Percentiles rank a stretch among this genome's conserved stretches.
Evolutionary conservation across 345 rosid species (phyloP).

Genomic region (Abelmoschus esculentus): DNA sequence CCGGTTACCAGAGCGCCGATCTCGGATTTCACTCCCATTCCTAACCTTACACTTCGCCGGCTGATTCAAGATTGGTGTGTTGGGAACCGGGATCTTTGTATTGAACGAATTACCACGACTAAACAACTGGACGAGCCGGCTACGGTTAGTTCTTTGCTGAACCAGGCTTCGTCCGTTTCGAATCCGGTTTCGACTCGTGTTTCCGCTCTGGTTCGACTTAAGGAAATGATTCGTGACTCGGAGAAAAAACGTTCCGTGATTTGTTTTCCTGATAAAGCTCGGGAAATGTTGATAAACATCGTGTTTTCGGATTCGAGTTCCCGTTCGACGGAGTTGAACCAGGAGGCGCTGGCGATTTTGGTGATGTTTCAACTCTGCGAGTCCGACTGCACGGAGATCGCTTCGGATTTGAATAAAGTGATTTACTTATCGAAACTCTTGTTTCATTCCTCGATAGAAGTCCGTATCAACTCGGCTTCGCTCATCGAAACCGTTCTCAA

Average conservation of each 20-base stretch:
- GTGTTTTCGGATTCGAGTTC: slow-evolving; percentile 34
- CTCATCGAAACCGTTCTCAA: background rate
- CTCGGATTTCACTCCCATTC: background rate
- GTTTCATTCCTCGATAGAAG: background rate
- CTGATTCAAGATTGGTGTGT: background rate
- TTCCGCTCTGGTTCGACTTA: slow-evolving; percentile 64
- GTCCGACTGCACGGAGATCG: background rate
- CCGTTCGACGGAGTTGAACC: slow-evolving; percentile 18
- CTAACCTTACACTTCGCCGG: background rate
- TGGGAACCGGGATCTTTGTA: background rate
- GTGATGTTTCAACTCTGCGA: background rate
- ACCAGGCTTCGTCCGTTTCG: background rate
- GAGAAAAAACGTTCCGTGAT: slow-evolving; percentile 27
- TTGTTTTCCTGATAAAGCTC: slow-evolving; percentile 41
- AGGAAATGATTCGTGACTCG: slow-evolving; percentile 68
- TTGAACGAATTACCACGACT: background rate
- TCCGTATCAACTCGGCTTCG: background rate
- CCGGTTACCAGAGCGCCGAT: background rate
- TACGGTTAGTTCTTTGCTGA: background rate
- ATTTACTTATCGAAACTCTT: background rate
- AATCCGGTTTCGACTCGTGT: slow-evolving; percentile 38
- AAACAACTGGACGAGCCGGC: background rate
- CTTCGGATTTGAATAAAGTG: background rate
- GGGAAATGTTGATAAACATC: slow-evolving; percentile 33
- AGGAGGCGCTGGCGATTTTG: background rate